These are phyloP conservation scores for Candida tammaniensis DNA, from an alignment of 805 yeast species.

Conservation along the genomic window DNA sequence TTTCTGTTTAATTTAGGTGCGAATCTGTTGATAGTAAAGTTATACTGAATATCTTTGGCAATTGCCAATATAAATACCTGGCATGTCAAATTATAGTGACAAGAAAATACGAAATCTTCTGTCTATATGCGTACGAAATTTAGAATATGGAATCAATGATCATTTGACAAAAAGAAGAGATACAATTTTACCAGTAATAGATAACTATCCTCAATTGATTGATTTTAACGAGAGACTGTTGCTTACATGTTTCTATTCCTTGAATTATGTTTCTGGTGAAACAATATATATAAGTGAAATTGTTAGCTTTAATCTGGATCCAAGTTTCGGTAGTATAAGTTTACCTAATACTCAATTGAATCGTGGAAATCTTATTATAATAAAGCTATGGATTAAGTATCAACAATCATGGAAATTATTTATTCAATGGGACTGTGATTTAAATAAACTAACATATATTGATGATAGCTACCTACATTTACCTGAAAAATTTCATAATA, in stretches of 20 bases:
- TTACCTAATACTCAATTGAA: constrained; percentile 18
- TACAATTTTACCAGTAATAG: constrained; percentile 3
- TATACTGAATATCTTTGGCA: too few relatives aligned
- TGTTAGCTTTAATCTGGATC: constrained; percentile 17
- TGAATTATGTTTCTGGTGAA: constrained; percentile 17
- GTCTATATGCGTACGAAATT: constrained; percentile 4
- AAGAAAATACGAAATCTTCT: constrained; percentile 13
- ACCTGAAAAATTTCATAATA: constrained; percentile 16
- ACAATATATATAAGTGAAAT: constrained; percentile 35
- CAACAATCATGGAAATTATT: constrained; percentile 20
- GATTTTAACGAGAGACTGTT: constrained; percentile 15
- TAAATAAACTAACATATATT: constrained; percentile 14
- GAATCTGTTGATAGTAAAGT: too few relatives aligned
- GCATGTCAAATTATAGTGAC: too few relatives aligned
- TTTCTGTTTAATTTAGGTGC: too few relatives aligned
- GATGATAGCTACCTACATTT: constrained; percentile 9
- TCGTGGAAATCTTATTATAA: constrained; percentile 10
- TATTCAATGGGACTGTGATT: constrained; percentile 15
- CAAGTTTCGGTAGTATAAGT: constrained; percentile 25
- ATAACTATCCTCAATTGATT: constrained; percentile 9
- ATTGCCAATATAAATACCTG: too few relatives aligned
- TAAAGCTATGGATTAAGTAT: constrained; percentile 17
- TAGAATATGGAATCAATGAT: background rate
- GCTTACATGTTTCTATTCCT: constrained; percentile 25
- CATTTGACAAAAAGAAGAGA: constrained; percentile 1